phyloP scores from a whole-genome alignment of 2,329 filamentous ascomycete species.

The Ceratocystis smalleyi region DNA sequence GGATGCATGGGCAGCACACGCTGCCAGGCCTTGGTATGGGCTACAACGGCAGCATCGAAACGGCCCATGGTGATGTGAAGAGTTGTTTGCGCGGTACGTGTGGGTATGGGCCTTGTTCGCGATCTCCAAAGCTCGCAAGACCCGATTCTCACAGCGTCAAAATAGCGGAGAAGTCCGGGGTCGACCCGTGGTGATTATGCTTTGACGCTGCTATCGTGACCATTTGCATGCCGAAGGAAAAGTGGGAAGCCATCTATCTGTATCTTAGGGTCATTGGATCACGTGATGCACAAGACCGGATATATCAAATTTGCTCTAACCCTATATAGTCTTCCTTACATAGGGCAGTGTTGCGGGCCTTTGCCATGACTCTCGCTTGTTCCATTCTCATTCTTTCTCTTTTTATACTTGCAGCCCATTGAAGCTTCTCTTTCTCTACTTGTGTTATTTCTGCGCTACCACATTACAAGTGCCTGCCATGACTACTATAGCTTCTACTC shows the following conservation, averaged over 20 bases:
- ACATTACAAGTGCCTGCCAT: neutral
- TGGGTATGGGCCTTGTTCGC: neutral
- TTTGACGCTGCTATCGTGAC: neutral
- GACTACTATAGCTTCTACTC: slow-evolving; percentile 15
- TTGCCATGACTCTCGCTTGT: slow-evolving; percentile 9
- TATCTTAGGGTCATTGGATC: neutral
- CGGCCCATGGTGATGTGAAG: neutral
- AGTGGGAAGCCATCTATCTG: neutral
- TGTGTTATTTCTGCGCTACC: neutral
- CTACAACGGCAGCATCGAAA: slow-evolving; percentile 14
- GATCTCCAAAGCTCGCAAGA: neutral
- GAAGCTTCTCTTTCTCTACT: neutral
- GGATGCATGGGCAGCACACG: slow-evolving; percentile 14
- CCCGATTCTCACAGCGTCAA: neutral
- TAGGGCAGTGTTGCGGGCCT: neutral
- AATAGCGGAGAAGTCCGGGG: neutral
- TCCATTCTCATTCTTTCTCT: neutral
- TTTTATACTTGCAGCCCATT: neutral
- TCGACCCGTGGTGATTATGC: neutral
- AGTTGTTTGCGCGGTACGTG: neutral
- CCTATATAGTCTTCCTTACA: neutral
- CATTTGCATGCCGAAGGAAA: neutral
- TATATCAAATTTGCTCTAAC: neutral
- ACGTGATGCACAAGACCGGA: neutral
- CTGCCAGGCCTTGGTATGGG: slow-evolving; percentile 21